Base-by-base conservation (phyloP, 108 stramenopile genomes). In the Hondaea fermentalgiana region DNA sequence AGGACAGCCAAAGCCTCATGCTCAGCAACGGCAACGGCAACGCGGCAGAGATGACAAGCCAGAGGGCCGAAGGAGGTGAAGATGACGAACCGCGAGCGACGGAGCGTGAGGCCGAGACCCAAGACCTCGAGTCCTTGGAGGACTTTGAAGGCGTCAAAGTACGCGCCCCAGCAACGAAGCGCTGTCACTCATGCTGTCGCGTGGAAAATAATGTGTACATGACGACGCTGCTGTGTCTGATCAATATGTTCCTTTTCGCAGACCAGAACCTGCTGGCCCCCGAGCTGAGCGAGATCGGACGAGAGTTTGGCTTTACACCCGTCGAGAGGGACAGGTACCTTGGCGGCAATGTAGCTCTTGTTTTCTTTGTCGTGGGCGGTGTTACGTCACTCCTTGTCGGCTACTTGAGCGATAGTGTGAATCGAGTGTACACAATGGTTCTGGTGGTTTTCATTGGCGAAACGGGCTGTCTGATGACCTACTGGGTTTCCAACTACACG, bases 231-330 rank as follows among this genome's bases (percentile, higher is more conserved):
- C 51, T 83, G 51, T 53, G 45, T 23, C 25, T 47, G 51, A 83
- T 83, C 76, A 83, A 83, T 45, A 83, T 83, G 45, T 53, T 83
- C 25, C 76, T 83, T 23, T 83, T 83, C 28, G 76, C 76, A 16
- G 76, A 83, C 76, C 76, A 83, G 51, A 83, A 83, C 51, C 51
- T 83, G 45, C 45, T 83, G 25, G 76, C 76, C 6, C 76, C 76
- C 10, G 51, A 83, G 49, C 51, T 83, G 49, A 83, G 49, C 76
- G 28, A 43, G 49, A 83, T 83, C n/a, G 76, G 23, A 53, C 25
- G 23, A 6, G 76, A 83, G 16, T 83, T 83, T 23, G 76, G 76
- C 45, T 83, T 83, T 23, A 83, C 45, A 12, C 49, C 45, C 6
- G 76, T 83, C 14, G 76, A 83, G 45, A 47, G 17, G 51, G 76